Evolutionary conservation across 1,284 basidiomycete genomes (phyloP).

Genomic region (Puccinia triticina): DNA sequence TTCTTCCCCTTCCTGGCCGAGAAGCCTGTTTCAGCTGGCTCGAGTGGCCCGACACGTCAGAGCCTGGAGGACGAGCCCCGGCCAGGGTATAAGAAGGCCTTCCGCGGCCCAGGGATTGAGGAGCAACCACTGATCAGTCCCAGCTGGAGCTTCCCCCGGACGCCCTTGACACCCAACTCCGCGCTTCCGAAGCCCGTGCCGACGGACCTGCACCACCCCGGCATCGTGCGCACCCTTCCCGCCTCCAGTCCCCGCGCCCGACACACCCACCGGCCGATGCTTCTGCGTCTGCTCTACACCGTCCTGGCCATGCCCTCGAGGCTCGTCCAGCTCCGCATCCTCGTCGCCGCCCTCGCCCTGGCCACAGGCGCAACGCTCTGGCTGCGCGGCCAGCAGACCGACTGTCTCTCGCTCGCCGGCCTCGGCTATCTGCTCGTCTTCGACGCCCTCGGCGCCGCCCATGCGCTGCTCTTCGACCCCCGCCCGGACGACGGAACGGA

Average conservation of each 20-base stretch:
- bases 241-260: conserved; percentile 51
- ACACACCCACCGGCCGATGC: conserved; percentile 56
- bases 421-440: conserved; percentile 96
- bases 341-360: conserved; percentile 63
- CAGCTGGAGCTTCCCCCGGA: conserved; percentile 53
- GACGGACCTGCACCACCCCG: conserved; percentile 32
- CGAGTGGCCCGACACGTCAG: conserved; percentile 53
- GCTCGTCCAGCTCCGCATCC: conserved; percentile 60
- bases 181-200: conserved; percentile 53
- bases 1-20: conserved; percentile 86
- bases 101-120: too few species aligned
- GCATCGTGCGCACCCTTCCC: conserved; percentile 43
- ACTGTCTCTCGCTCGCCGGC: conserved; percentile 83
- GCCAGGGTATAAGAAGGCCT: neutral
- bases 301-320: conserved; percentile 59
- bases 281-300: conserved; percentile 54
- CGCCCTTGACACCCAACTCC: conserved; percentile 31
- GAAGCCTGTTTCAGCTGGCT: conserved; percentile 60
- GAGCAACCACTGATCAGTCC: conserved; percentile 52
- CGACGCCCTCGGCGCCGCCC: conserved; percentile 66
- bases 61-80: neutral
- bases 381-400: conserved; percentile 86
- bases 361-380: conserved; percentile 69
- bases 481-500: conserved; percentile 53
- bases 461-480: conserved; percentile 65